Conservation (phyloP, 805 yeast species). For the Lipomyces orientalis region DNA sequence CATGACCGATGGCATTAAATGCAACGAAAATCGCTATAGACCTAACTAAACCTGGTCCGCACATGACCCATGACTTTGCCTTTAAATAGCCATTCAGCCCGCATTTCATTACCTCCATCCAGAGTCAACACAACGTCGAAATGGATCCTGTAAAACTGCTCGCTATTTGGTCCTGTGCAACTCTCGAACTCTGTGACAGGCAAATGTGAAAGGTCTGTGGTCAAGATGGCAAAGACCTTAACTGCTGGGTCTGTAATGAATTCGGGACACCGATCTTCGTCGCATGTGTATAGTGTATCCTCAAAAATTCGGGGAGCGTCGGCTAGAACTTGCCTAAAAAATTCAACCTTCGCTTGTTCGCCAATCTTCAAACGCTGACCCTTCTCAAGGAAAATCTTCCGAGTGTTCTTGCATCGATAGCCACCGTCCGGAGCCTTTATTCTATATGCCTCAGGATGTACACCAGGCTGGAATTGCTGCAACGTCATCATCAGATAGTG, state of each 20-base stretch:
- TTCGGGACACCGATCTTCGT: conserved; percentile 26
- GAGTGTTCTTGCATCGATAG: conserved; percentile 18
- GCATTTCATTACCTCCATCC: conserved; percentile 34
- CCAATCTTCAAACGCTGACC: conserved; percentile 25
- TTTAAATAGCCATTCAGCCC: conserved; percentile 26
- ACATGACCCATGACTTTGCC: conserved; percentile 26
- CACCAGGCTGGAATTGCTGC: conserved; percentile 21
- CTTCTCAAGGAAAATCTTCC: conserved; percentile 23
- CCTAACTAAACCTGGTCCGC: conserved; percentile 15
- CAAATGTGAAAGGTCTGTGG: conserved; percentile 21
- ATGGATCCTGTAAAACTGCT: conserved; percentile 19
- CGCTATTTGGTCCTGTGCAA: background rate
- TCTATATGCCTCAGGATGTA: conserved; percentile 25
- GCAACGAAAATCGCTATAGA: background rate
- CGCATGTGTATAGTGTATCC: conserved; percentile 25
- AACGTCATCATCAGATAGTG: conserved; percentile 27
- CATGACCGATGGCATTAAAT: background rate
- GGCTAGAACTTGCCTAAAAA: conserved; percentile 16
- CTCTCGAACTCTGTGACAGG: conserved; percentile 7
- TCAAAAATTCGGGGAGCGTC: conserved; percentile 15
- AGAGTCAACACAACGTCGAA: conserved; percentile 22
- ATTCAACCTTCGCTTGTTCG: conserved; percentile 9
- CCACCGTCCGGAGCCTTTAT: conserved; percentile 23
- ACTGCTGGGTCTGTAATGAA: conserved; percentile 16
- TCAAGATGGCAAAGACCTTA: conserved; percentile 15